A percentile compares a stretch with the other conserved stretches of the same genome.
phyloP scores from a whole-genome alignment of 2,329 filamentous ascomycete species.

The Stagonosporopsis tanaceti region DNA sequence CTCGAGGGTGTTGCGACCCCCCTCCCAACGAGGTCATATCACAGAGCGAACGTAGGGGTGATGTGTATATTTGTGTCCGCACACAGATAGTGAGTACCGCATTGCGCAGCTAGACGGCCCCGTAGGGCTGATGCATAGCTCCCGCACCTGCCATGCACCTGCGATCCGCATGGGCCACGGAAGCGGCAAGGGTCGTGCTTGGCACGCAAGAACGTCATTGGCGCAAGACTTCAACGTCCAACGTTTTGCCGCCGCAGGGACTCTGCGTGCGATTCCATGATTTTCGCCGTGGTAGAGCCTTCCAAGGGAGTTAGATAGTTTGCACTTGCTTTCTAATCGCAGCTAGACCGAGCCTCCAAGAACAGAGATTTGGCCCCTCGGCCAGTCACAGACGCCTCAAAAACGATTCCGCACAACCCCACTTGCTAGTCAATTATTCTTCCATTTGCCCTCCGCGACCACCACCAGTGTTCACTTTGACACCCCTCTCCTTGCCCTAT shows the following conservation, averaged over 20 bases:
- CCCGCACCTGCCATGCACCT: constrained; percentile 24
- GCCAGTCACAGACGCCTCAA: constrained; percentile 33
- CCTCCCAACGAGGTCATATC: constrained; percentile 34
- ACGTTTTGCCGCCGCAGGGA: constrained; percentile 25
- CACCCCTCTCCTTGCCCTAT: constrained; percentile 9
- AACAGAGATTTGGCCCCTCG: constrained; percentile 28
- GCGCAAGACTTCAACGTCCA: constrained; percentile 13
- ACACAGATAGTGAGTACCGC: constrained; percentile 16
- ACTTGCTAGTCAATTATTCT: constrained; percentile 34
- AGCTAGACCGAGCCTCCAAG: constrained; percentile 8
- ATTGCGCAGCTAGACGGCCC: constrained; percentile 16
- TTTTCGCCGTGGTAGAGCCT: constrained; percentile 14
- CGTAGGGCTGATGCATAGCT: constrained; percentile 19
- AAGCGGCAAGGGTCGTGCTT: constrained; percentile 21
- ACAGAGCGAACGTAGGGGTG: constrained; percentile 20
- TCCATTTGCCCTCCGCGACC: constrained; percentile 13
- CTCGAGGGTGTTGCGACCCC: constrained; percentile 18
- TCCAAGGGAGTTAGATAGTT: constrained; percentile 4
- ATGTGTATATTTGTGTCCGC: constrained; percentile 6
- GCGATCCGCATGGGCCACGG: constrained; percentile 29
- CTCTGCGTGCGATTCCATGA: constrained; percentile 10
- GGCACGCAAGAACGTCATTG: constrained; percentile 18
- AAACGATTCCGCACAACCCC: constrained; percentile 35
- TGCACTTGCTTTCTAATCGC: constrained; percentile 20
- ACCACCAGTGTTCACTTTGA: constrained; percentile 16